phyloP scores from a whole-genome alignment of 192 early-diverging fungal genomes.

The Coemansia sp. region DNA sequence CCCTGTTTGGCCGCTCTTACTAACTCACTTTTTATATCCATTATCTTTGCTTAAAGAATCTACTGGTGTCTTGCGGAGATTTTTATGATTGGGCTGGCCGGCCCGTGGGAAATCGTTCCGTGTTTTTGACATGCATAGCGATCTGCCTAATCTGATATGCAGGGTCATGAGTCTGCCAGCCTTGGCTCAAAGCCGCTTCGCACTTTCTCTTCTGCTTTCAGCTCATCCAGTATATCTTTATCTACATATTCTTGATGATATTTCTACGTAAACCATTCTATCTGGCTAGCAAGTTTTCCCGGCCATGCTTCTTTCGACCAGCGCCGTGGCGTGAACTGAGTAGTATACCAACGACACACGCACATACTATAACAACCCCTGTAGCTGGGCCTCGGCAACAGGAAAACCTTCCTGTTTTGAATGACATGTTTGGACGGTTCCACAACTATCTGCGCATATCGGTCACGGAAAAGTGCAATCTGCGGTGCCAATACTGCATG shows the following conservation, averaged over 20 bases:
- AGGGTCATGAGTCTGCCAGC: neutral
- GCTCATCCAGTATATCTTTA: neutral
- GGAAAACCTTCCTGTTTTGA: slow-evolving; percentile 37
- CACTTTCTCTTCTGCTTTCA: neutral
- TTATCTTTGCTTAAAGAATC: neutral
- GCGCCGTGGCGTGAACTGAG: neutral
- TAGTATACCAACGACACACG: neutral
- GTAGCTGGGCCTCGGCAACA: neutral
- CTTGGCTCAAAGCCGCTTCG: neutral
- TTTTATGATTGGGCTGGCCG: neutral
- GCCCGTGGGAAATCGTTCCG: slow-evolving; percentile 5
- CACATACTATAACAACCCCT: neutral
- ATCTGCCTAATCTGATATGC: neutral
- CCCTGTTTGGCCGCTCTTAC: slow-evolving; percentile 84
- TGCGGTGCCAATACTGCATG: slow-evolving; percentile 99
- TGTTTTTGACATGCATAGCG: neutral
- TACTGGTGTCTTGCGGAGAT: neutral
- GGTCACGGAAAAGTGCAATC: slow-evolving; percentile 92
- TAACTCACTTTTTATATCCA: slow-evolving; percentile 32
- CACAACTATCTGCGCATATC: slow-evolving; percentile 96
- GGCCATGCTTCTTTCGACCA: neutral
- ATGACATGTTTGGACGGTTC: slow-evolving; percentile 79
- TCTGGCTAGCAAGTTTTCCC: neutral
- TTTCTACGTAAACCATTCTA: neutral
- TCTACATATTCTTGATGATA: neutral